phyloP scores from a whole-genome alignment of 148 eudicot species.

The Pharnaceum exiguum region DNA sequence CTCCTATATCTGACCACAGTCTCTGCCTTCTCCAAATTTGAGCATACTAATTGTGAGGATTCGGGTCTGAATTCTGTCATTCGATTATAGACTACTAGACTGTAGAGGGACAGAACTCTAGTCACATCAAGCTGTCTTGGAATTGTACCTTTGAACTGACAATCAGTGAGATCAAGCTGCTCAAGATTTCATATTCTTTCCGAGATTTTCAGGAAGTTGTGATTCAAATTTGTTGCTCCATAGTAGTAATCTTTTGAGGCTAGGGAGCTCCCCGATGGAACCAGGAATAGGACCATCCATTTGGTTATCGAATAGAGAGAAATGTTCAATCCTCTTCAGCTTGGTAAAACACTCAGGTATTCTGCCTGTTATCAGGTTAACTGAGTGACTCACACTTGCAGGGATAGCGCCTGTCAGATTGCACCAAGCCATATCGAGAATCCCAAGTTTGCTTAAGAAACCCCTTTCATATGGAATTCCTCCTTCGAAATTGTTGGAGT shows the following conservation, averaged over 20 bases:
- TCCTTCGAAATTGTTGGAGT: slow-evolving; percentile 23
- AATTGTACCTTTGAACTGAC: slow-evolving; percentile 42
- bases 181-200: slow-evolving; percentile 37
- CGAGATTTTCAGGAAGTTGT: slow-evolving; percentile 45
- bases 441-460: slow-evolving; percentile 9
- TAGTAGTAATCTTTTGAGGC: slow-evolving; percentile 31
- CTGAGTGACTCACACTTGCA: slow-evolving; percentile 16
- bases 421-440: slow-evolving; percentile 15
- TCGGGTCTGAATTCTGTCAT: too few relatives aligned
- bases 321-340: slow-evolving; percentile 26
- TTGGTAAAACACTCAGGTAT: slow-evolving; percentile 38
- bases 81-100: too few relatives aligned
- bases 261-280: slow-evolving; percentile 41
- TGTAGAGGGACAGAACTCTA: too few relatives aligned
- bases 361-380: slow-evolving; percentile 18
- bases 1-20: too few relatives aligned
- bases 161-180: slow-evolving; percentile 34
- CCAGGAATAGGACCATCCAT: slow-evolving; percentile 41
- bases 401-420: slow-evolving; percentile 31
- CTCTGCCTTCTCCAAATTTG: too few relatives aligned
- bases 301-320: slow-evolving; percentile 34
- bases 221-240: slow-evolving; percentile 54
- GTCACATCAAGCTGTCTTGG: slow-evolving; percentile 50
- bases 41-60: too few relatives aligned
- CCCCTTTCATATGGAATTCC: slow-evolving; percentile 39